These are phyloP conservation scores for Isoetes taiwanensis DNA, from an alignment of 75 land plant genomes.

Conservation along the genomic window DNA sequence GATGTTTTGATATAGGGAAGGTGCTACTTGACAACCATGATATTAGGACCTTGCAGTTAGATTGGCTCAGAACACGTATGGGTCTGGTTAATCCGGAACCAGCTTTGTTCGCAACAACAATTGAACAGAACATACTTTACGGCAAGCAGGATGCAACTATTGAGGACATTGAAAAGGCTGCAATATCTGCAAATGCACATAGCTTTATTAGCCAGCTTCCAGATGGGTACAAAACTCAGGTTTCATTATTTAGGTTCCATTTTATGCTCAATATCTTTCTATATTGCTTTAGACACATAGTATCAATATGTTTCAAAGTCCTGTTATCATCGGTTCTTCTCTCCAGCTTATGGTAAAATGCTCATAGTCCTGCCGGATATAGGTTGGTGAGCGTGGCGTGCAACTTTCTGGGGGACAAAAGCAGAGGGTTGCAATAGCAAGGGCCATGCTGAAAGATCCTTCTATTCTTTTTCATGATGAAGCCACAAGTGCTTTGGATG, in stretches of 20 bases:
- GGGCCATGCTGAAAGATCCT: constrained; percentile 1
- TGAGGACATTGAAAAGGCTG: neutral
- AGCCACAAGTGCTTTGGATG: constrained; percentile 2
- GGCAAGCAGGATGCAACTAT: neutral
- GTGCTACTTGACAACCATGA: neutral
- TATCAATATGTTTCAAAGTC: too few relatives aligned
- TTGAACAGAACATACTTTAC: neutral
- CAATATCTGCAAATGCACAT: constrained; percentile 6
- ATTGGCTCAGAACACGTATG: neutral
- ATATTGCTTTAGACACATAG: too few relatives aligned
- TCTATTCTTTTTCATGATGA: constrained; percentile 7
- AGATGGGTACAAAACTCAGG: constrained; percentile 5
- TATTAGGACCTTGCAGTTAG: neutral
- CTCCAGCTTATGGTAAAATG: too few relatives aligned
- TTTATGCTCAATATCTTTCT: too few relatives aligned
- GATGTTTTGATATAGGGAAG: neutral
- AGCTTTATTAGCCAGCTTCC: constrained; percentile 5
- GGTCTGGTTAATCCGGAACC: neutral
- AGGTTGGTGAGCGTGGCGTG: constrained; percentile 2
- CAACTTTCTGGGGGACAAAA: constrained; percentile 1
- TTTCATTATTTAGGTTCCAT: too few relatives aligned
- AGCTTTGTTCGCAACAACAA: constrained; percentile 1
- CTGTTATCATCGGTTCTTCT: neutral
- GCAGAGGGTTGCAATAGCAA: constrained; percentile 1
- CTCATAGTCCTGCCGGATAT: too few relatives aligned